A percentile compares a stretch with the other conserved stretches of the same genome.
Evolutionary conservation across 1,284 basidiomycete genomes (phyloP).

Genomic region (Polyporus tsugae): DNA sequence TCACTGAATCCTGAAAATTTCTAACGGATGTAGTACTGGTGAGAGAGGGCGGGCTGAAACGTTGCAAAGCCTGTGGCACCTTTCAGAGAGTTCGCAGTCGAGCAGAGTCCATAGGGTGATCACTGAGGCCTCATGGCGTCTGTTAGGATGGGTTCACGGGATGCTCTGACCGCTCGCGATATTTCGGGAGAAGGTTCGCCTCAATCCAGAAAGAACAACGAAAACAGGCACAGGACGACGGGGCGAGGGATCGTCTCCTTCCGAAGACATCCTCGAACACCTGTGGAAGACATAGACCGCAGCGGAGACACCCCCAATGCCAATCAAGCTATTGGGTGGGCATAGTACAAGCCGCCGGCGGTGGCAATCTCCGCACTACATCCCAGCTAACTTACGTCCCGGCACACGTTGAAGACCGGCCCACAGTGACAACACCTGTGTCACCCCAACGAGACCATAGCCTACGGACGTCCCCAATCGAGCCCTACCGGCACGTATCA

Average conservation of each 20-base stretch:
- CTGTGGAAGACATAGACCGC: not conserved
- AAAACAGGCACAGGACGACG: conserved; percentile 3
- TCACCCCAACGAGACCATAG: not conserved
- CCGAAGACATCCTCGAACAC: not conserved
- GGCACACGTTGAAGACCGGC: not conserved
- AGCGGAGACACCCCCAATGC: not conserved
- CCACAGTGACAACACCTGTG: conserved; percentile 1
- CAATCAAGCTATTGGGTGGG: conserved; percentile 1
- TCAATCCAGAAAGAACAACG: not conserved
- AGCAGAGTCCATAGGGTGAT: not conserved
- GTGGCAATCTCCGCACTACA: not conserved
- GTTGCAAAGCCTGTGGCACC: not conserved
- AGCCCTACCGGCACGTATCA: not conserved
- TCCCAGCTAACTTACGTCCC: not conserved
- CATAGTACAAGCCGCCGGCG: not conserved
- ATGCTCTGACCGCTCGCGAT: not conserved
- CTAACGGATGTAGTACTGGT: not conserved
- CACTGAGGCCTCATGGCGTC: not conserved
- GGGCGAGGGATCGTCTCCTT: not conserved
- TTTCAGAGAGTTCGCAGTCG: not conserved
- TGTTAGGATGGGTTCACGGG: not conserved
- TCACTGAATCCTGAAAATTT: not conserved
- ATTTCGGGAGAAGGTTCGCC: not conserved
- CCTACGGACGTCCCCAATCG: not conserved
- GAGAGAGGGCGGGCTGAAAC: not conserved